Base-by-base conservation (phyloP, 768 basidiomycete species). In the Cystofilobasidium macerans region DNA sequence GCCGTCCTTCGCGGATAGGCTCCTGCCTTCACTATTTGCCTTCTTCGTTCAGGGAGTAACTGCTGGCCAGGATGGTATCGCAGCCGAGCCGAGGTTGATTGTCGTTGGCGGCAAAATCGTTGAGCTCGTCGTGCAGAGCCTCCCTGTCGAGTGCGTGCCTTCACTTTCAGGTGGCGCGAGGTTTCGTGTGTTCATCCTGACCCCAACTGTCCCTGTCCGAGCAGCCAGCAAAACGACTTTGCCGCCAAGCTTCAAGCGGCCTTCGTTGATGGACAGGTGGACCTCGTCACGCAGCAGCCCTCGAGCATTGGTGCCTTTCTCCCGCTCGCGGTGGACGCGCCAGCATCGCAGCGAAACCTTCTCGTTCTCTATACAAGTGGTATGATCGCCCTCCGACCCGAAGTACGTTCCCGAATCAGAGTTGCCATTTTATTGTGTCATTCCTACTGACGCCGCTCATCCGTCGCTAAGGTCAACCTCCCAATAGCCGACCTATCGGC, bases 11-110 rank as follows among this genome's bases (percentile, higher is more conserved):
- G 80, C 86, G 40, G 88, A 95, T 69, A 79, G 80, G 24, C 77
- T 98, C 1, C 80, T 92, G 2, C 84, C 86, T 20, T 78, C 81
- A 33, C 71, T 98, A 5, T 89, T 84, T 71, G 83, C 83, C 58
- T 74, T 94, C 35, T 81, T 83, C 62, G 72, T 84, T n/a, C 72
- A 74, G 42, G 79, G 79, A 14, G 32, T 65, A 68, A 24, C 36
- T 30, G 45, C 65, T 78, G 18, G 62, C 68, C 47, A 71, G 69
- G 35, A 68, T 70, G 47, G 70, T 22, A 69, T 78, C 12, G 76
- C 79, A 6, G 70, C 72, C n/a, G 81, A 84, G 69, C 71, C 78
- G 13, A 77, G 87, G 45, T 73, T 93, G 26, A 74, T 92, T 6
- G 76, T 77, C 14, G 82, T 83, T 5, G 82, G 84, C 1, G 85